Evolutionary conservation across 257 asterid species (phyloP), one percentile per base, ranked within the genome.

Genomic region (Eustoma russellianum): DNA sequence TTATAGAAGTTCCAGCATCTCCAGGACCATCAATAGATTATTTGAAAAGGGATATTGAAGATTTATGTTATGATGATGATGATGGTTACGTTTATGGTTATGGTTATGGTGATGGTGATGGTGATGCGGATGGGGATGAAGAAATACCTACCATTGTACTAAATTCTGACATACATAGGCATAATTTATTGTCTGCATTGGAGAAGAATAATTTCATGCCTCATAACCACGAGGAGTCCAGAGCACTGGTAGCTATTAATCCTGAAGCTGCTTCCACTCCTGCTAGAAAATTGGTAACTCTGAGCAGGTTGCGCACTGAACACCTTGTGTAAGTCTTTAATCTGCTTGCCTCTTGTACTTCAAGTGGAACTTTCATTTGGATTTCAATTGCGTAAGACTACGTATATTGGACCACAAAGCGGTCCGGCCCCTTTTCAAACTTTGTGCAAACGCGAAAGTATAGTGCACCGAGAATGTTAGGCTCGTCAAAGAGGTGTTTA

Each of bases 1-100:
- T n/a, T n/a, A n/a, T n/a, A 48, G 94, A 83, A 70, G 11, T 66
- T 48, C 88, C 95, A 24, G 7, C 65, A 54, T 74, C 84, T 56
- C 80, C 78, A 5, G 34, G 4, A 1, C 64, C 64, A 13, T 55
- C 65, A 55, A 71, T 66, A 2, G 74, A 46, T 53, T n/a, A 55
- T 63, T 33, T 50, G 55, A 58, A 57, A 14, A 55, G 35, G 48
- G 77, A 67, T 55, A 67, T 58, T 34, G 86, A 79, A 63, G 86
- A 76, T 48, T 60, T 63, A 2, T 41, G 14, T 0, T 46, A 17
- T 38, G 69, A 69, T 18, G 57, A 55, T 0, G 66, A 63, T 0
- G 67, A 63, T 17, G 69, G 63, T 45, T 79, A 69, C 19, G 57
- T 51, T 0, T 64, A 63, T 0, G 67, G 58, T 17, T 66, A 65